Base-by-base conservation (phyloP, 225 moss, liverwort and hornwort species). In the Asterella californica region DNA sequence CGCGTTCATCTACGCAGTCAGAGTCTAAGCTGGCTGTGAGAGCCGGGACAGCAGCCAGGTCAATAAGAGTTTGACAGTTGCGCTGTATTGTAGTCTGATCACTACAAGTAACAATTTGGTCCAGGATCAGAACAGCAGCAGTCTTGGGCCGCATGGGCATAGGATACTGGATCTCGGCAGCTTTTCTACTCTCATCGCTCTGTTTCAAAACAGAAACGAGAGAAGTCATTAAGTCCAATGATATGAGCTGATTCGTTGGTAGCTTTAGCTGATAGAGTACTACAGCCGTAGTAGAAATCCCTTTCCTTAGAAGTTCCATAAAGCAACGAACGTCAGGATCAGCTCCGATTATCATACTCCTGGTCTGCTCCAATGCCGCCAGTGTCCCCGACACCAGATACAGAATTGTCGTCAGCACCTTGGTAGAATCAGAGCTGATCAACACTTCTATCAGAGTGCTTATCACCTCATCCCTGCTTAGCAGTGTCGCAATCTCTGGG, bases 401-500 rank as follows among this genome's bases (percentile, higher is more conserved):
- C 59, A 88, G 30, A 46, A 48, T 82, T 34, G 86, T 83, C 47
- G 79, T 80, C 61, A 86, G 82, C 21, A 82, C 76, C 46, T 48
- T 76, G 15, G 65, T 49, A 42, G 55, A 49, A 21, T 57, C 30
- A 33, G 85, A 85, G 36, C 74, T 82, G 46, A 76, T 79, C 15
- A 88, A 79, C 27, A 88, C 76, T n/a, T 85, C 83, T 29, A 88
- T 81, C 74, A 88, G 62, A 61, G 83, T 83, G 32, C 83, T 42
- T 9, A 86, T 62, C 25, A 86, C 73, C 32, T 70, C 81, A n/a
- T 76, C 42, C 21, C 75, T 82, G 48, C 64, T 76, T 17, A 88
- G 88, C 71, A 64, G 34, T 29, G 76, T 74, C 48, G 67, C 76
- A 22, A 88, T 62, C 57, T 79, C 72, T 38, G 81, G 76, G 34